Evolutionary conservation across 2,329 filamentous ascomycete species (phyloP).

Genomic region (Tolypocladium endophyticum): DNA sequence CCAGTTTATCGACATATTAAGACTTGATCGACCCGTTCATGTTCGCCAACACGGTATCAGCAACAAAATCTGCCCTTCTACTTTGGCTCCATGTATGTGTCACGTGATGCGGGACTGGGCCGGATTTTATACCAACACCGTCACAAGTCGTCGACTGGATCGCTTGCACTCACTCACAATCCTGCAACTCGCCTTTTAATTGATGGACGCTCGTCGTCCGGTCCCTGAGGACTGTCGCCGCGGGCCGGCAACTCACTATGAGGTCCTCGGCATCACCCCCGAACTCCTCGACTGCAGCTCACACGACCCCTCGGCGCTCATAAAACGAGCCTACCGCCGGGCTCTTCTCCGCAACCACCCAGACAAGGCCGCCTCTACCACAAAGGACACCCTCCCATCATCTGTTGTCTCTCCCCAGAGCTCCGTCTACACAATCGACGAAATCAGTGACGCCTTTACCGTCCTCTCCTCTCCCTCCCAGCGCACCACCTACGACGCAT

Average conservation of each 20-base stretch:
- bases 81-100: not conserved
- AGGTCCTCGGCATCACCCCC: slow-evolving; percentile 46
- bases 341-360: slow-evolving; percentile 57
- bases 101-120: not conserved
- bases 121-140: not conserved
- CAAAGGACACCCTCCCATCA: slow-evolving; percentile 1
- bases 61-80: not conserved
- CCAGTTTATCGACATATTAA: not conserved
- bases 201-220: slow-evolving; percentile 3
- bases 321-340: slow-evolving; percentile 54
- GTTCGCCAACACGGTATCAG: not conserved
- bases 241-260: slow-evolving; percentile 40
- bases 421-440: slow-evolving; percentile 43
- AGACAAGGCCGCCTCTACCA: slow-evolving; percentile 34
- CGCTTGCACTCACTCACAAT: not conserved
- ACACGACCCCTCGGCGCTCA: slow-evolving; percentile 31
- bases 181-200: not conserved
- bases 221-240: slow-evolving; percentile 1
- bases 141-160: not conserved
- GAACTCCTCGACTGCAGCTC: slow-evolving; percentile 31
- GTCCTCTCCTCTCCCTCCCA: slow-evolving; percentile 40
- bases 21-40: not conserved
- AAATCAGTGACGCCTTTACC: slow-evolving; percentile 50
- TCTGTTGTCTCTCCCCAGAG: slow-evolving; percentile 1
- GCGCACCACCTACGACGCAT: slow-evolving; percentile 43